Conservation (phyloP, 495 filamentous ascomycete species). For the Aspergillus steynii region DNA sequence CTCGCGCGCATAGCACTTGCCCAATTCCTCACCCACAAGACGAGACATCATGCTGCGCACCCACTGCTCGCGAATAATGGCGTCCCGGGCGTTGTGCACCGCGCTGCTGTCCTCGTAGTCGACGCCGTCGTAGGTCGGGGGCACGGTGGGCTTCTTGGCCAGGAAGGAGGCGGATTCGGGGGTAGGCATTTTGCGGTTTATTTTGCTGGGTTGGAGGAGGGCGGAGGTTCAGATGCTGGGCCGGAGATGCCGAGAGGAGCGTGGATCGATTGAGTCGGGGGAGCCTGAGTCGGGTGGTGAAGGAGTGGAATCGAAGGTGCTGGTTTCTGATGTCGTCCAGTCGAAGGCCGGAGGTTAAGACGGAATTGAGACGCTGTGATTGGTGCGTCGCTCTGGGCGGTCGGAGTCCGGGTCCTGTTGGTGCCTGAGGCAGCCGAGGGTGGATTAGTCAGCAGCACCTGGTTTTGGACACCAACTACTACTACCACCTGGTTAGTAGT, state of each 20-base stretch:
- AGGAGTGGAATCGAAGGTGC: neutral
- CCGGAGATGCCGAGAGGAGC: neutral
- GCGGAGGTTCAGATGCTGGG: slow-evolving; percentile 5
- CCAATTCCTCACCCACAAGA: slow-evolving; percentile 87
- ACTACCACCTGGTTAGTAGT: too few species aligned
- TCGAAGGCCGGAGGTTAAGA: slow-evolving; percentile 15
- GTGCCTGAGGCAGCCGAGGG: neutral
- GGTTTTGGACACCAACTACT: too few species aligned
- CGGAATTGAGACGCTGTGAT: slow-evolving; percentile 25
- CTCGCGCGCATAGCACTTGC: slow-evolving; percentile 92
- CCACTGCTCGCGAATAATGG: slow-evolving; percentile 96
- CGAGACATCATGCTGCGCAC: slow-evolving; percentile 96
- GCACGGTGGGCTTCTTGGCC: slow-evolving; percentile 90
- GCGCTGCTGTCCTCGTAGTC: slow-evolving; percentile 91
- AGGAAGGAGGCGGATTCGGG: slow-evolving; percentile 92
- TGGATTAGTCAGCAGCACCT: neutral
- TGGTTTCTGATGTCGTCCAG: slow-evolving; percentile 19
- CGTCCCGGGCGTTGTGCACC: slow-evolving; percentile 91
- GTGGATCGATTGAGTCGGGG: slow-evolving; percentile 8
- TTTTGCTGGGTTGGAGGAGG: slow-evolving; percentile 12
- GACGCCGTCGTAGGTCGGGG: slow-evolving; percentile 94
- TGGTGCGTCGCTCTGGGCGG: slow-evolving; percentile 18
- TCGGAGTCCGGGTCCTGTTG: slow-evolving; percentile 4
- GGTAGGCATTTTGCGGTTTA: slow-evolving; percentile 64
- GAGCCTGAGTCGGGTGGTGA: neutral